Base-by-base conservation (phyloP, 2,329 filamentous ascomycete species). In the Triangularia setosa region DNA sequence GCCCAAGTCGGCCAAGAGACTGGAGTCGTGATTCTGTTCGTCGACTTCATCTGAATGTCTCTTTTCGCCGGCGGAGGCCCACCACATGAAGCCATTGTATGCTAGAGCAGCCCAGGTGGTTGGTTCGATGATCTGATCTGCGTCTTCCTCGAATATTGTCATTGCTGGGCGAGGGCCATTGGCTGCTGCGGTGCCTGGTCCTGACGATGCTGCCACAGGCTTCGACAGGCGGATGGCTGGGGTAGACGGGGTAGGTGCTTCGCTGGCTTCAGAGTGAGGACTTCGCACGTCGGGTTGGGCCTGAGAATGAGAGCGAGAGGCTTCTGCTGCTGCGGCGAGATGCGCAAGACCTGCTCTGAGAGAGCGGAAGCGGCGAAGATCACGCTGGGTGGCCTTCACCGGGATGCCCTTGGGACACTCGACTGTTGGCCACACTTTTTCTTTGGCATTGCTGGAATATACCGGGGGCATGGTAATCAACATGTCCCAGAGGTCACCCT, bases 1-100 rank as follows among this genome's bases (percentile, higher is more conserved):
- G 58, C 62, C 28, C 3, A 87, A 71, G 60, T 86, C 84, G 0
- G 82, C 82, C 4, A 89, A 79, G 3, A 89, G 80, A 2, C 81
- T 75, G 7, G 81, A 79, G 70, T 89, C 87, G 55, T 79, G 80
- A 55, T 79, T 81, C 58, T 77, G 74, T 69, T 87, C 85, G 68
- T 89, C 86, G 21, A 84, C 81, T 67, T 88, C 84, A 60, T 86
- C 84, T 58, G 84, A 81, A 18, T 84, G 81, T 7, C 84, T 79
- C 75, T 89, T 85, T 76, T 95, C 91, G 64, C 91, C 91, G 0
- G 91, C 90, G 16, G 89, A 92, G 1, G 91, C 91, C 91, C 92
- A 95, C 91, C 91, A 95, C 84, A 94, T 92, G 79, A 94, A 93
- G 24, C 90, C 88, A 62, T 85, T 87, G 76, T 94, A 95, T 4